Conservation (phyloP, 768 basidiomycete species). For the Chalciporus chontae region DNA sequence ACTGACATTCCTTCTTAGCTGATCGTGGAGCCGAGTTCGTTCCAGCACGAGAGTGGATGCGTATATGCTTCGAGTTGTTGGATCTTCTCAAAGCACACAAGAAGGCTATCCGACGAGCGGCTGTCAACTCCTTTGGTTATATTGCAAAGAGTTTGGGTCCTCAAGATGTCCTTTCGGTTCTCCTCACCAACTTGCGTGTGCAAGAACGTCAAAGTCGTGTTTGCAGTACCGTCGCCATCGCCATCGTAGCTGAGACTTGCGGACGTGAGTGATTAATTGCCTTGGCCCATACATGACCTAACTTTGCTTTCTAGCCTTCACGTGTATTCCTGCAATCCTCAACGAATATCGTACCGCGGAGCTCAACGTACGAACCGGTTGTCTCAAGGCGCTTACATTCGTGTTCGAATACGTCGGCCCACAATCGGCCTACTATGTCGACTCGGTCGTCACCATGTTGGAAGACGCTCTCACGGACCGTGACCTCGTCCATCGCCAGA, state of each 20-base stretch:
- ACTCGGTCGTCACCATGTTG: conserved; percentile 96
- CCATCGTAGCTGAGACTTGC: conserved; percentile 91
- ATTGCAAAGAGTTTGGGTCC: conserved; percentile 99
- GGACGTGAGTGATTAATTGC: conserved; percentile 45
- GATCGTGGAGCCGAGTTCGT: conserved; percentile 99
- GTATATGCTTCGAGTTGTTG: conserved; percentile 97
- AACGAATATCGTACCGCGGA: conserved; percentile 99
- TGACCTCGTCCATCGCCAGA: conserved; percentile 97
- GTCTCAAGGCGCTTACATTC: conserved; percentile 97
- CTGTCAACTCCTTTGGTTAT: conserved; percentile 99
- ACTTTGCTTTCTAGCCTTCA: conserved; percentile 62
- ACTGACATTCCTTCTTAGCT: conserved; percentile 40
- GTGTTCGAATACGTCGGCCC: conserved; percentile 99
- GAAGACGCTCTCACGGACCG: conserved; percentile 98
- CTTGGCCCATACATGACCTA: background rate
- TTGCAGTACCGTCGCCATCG: conserved; percentile 97
- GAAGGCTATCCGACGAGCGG: conserved; percentile 97
- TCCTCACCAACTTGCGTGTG: conserved; percentile 93
- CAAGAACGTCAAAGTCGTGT: conserved; percentile 99
- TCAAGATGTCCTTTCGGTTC: conserved; percentile 93
- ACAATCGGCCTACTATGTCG: conserved; percentile 94
- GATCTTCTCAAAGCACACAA: conserved; percentile 98
- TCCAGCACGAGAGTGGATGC: conserved; percentile 99
- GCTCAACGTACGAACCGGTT: conserved; percentile 97
- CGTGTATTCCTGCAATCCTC: conserved; percentile 96